Evolutionary conservation across 2,329 filamentous ascomycete species (phyloP).

Genomic region (Fonsecaea erecta): DNA sequence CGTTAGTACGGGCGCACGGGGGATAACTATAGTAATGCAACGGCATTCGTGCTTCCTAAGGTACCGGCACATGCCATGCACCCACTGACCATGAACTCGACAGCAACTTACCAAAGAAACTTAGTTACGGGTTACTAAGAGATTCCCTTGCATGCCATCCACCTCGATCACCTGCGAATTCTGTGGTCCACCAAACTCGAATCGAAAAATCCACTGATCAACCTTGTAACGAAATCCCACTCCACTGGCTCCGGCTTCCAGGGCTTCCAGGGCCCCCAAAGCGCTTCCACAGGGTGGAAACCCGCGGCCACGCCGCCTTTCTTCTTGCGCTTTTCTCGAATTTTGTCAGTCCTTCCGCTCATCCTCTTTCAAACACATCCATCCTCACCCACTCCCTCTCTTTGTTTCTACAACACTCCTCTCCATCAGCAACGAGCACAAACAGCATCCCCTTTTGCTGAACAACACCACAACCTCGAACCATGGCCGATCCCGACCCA

Average conservation of each 20-base stretch:
- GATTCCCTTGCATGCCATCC: neutral
- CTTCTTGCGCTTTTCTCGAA: conserved; percentile 5
- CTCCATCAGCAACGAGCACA: neutral
- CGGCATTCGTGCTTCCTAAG: neutral
- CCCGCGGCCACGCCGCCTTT: conserved; percentile 1
- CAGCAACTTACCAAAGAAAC: neutral
- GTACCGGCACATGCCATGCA: neutral
- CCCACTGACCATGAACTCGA: neutral
- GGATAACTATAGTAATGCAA: no score
- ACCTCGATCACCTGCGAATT: conserved; percentile 11
- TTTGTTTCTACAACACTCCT: neutral
- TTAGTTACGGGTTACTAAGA: conserved; percentile 4
- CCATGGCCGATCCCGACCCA: conserved; percentile 31
- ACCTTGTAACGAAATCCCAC: neutral
- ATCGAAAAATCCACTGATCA: conserved; percentile 5
- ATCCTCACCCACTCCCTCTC: neutral
- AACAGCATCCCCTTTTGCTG: conserved; percentile 23
- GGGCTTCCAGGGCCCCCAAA: neutral
- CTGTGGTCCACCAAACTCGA: conserved; percentile 19
- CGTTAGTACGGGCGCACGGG: no score
- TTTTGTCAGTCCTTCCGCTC: neutral
- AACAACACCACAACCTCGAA: conserved; percentile 10
- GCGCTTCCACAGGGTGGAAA: neutral
- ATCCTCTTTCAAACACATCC: neutral
- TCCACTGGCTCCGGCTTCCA: neutral